Conservation (phyloP, 768 basidiomycete species). For the Kockovaella imperatae region DNA sequence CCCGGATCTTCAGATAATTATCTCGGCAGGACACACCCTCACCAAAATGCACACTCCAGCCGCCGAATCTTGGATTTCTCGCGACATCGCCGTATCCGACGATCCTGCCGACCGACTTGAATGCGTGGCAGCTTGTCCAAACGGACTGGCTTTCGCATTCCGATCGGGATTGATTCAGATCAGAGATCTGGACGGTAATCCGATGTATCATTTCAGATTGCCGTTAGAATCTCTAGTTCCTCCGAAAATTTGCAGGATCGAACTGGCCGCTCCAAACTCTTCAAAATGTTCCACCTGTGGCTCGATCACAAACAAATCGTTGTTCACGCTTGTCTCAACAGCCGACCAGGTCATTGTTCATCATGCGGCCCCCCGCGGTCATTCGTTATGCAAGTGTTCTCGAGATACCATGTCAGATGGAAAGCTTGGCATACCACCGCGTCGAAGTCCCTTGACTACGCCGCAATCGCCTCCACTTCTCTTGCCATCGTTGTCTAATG, state of each 20-base stretch:
- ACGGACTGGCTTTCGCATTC: conserved; percentile 8
- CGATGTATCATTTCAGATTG: no score
- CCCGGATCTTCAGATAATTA: no score
- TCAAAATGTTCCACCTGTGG: conserved; percentile 65
- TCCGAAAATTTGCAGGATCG: conserved; percentile 55
- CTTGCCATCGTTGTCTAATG: conserved; percentile 25
- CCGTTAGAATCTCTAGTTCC: conserved; percentile 8
- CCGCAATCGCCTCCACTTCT: conserved; percentile 9
- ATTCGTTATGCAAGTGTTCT: conserved; percentile 9
- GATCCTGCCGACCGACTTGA: not conserved
- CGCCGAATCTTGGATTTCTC: no score
- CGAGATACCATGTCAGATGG: conserved; percentile 12
- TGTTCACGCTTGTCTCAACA: conserved; percentile 62
- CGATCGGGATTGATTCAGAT: conserved; percentile 9
- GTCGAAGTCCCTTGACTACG: not conserved
- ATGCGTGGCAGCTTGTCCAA: not conserved
- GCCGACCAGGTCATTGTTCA: conserved; percentile 59
- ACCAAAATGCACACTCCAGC: no score
- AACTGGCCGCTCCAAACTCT: conserved; percentile 53
- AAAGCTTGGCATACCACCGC: not conserved
- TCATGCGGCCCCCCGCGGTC: conserved; percentile 49
- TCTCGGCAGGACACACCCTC: no score
- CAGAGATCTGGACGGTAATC: not conserved
- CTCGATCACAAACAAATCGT: conserved; percentile 58
- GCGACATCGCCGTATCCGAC: not conserved